Percentiles rank a stretch among this genome's conserved stretches.
Conservation (phyloP, 306 rosid genomes). For the Cucurbita pepo region DNA sequence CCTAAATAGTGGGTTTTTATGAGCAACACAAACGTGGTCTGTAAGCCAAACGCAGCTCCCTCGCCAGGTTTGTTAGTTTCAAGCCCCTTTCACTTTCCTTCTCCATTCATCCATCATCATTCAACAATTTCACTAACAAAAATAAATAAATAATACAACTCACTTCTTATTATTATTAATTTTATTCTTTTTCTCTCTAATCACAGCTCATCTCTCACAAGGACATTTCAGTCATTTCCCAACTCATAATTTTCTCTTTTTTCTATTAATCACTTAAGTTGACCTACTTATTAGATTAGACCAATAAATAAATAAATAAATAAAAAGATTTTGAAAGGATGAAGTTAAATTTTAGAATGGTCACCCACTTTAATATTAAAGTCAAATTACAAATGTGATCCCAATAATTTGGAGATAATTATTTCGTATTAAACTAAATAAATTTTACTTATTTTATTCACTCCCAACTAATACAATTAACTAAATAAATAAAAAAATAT, state of each 20-base stretch:
- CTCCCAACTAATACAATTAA: background rate
- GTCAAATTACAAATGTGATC: too few species aligned
- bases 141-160: background rate
- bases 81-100: background rate
- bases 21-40: constrained; percentile 60
- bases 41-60: constrained; percentile 25
- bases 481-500: background rate
- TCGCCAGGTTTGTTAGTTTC: background rate
- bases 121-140: background rate
- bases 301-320: too few species aligned
- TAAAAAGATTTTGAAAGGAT: too few species aligned
- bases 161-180: background rate
- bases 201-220: background rate
- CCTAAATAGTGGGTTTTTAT: constrained; percentile 25
- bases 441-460: too few species aligned
- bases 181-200: background rate
- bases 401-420: too few species aligned
- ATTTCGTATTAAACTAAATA: too few species aligned
- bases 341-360: background rate
- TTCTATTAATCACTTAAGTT: background rate
- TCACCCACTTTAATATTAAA: too few species aligned
- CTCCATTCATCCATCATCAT: background rate
- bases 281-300: background rate
- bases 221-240: background rate
- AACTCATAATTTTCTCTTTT: background rate